Conservation (phyloP, 176 grass and related monocot species). For the Paspalum notatum region DNA sequence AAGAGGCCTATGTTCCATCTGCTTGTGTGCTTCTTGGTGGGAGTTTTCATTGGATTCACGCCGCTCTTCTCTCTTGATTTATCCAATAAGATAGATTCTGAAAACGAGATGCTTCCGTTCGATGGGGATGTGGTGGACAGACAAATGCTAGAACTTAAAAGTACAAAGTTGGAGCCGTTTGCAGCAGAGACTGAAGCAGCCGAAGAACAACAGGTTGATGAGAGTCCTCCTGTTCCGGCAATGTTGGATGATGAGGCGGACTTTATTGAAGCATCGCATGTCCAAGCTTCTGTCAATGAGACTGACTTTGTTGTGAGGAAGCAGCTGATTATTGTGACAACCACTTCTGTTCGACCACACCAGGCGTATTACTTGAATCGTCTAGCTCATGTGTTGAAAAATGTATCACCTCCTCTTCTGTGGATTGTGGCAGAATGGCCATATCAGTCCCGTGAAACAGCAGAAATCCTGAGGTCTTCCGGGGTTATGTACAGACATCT, state of each 20-base stretch:
- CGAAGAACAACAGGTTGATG: conserved; percentile 36
- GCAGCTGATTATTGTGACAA: conserved; percentile 85
- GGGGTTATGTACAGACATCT: conserved; percentile 97
- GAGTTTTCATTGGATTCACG: conserved; percentile 80
- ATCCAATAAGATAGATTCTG: conserved; percentile 49
- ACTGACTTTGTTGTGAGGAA: conserved; percentile 59
- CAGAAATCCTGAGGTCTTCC: conserved; percentile 80
- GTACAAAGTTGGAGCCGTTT: conserved; percentile 44
- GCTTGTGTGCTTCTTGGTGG: conserved; percentile 67
- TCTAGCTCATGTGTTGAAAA: conserved; percentile 72
- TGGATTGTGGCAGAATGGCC: conserved; percentile 92
- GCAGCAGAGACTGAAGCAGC: conserved; percentile 38
- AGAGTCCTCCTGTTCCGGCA: conserved; percentile 51
- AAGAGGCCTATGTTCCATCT: conserved; percentile 63
- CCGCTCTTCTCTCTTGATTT: conserved; percentile 78
- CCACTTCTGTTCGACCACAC: conserved; percentile 81
- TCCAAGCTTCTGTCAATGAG: conserved; percentile 34
- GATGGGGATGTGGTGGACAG: conserved; percentile 46
- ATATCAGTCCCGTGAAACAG: conserved; percentile 79
- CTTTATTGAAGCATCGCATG: conserved; percentile 40
- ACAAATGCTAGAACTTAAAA: conserved; percentile 38
- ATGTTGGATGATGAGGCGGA: conserved; percentile 60
- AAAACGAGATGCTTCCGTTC: conserved; percentile 51
- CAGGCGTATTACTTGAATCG: conserved; percentile 87
- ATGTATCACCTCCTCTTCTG: conserved; percentile 67